Percentiles rank a stretch among this genome's conserved stretches.
These are phyloP conservation scores for Aquilaria sinensis DNA, from an alignment of 345 rosid species.

Conservation along the genomic window DNA sequence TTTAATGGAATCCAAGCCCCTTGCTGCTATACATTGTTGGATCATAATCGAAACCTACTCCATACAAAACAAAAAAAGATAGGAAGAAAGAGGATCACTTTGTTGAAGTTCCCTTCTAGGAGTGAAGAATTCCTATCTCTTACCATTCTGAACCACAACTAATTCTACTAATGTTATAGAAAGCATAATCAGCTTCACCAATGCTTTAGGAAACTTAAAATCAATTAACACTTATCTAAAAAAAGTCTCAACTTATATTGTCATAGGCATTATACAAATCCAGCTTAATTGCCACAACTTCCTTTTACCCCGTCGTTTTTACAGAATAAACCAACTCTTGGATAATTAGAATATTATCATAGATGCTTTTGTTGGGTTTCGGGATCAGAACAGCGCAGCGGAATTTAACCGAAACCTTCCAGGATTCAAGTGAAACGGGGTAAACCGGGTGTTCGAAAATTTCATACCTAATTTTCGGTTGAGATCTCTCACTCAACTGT, in stretches of 20 bases:
- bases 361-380: too few relatives aligned
- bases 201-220: neutral
- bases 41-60: neutral
- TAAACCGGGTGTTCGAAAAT: too few relatives aligned
- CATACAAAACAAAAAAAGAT: neutral
- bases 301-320: neutral
- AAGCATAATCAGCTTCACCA: neutral
- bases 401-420: too few relatives aligned
- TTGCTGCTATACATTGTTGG: too few relatives aligned
- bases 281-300: neutral
- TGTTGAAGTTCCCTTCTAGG: neutral
- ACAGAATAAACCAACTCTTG: neutral
- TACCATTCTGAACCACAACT: neutral
- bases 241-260: neutral
- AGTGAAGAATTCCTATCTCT: neutral
- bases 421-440: too few relatives aligned
- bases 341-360: neutral
- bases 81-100: slow-evolving; percentile 2
- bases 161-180: neutral
- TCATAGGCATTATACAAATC: neutral
- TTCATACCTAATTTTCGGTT: too few relatives aligned
- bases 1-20: neutral
- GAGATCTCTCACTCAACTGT: too few relatives aligned
- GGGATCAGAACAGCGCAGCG: too few relatives aligned
- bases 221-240: neutral